These are phyloP conservation scores for Termitomyces sp. DNA, from an alignment of 768 basidiomycete genomes.

Conservation along the genomic window DNA sequence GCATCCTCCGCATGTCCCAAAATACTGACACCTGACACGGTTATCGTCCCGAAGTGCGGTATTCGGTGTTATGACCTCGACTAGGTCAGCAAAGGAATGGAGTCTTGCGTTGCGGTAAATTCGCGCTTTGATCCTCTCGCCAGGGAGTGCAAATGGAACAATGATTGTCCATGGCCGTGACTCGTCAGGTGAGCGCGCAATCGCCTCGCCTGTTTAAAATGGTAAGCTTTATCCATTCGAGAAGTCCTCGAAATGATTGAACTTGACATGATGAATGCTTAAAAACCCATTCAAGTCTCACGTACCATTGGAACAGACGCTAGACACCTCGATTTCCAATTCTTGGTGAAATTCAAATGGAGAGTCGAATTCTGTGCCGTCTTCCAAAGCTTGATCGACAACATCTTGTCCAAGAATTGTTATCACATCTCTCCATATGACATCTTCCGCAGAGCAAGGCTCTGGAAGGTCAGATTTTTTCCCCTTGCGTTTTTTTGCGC, in stretches of 20 bases:
- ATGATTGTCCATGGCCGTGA: constrained; percentile 73
- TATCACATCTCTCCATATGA: constrained; percentile 66
- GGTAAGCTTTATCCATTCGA: background rate
- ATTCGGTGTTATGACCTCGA: constrained; percentile 63
- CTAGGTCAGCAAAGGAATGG: constrained; percentile 71
- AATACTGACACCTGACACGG: constrained; percentile 76
- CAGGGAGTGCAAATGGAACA: constrained; percentile 80
- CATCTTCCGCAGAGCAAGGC: constrained; percentile 65
- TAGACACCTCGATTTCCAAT: constrained; percentile 59
- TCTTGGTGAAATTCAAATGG: constrained; percentile 59
- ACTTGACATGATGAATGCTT: background rate
- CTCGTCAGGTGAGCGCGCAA: constrained; percentile 45
- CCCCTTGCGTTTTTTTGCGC: constrained; percentile 26
- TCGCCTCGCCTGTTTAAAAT: constrained; percentile 49
- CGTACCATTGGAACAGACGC: constrained; percentile 58
- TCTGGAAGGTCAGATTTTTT: constrained; percentile 44
- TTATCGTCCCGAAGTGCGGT: constrained; percentile 55
- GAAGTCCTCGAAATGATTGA: background rate
- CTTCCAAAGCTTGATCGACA: constrained; percentile 42
- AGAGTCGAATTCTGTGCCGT: constrained; percentile 46
- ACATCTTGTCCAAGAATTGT: constrained; percentile 56
- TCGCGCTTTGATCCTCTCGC: constrained; percentile 68
- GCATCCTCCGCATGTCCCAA: constrained; percentile 86
- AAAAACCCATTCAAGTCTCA: constrained; percentile 1
- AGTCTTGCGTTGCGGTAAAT: constrained; percentile 67